Base-by-base conservation (phyloP, 1,284 basidiomycete genomes). In the Trichosporon asahii region DNA sequence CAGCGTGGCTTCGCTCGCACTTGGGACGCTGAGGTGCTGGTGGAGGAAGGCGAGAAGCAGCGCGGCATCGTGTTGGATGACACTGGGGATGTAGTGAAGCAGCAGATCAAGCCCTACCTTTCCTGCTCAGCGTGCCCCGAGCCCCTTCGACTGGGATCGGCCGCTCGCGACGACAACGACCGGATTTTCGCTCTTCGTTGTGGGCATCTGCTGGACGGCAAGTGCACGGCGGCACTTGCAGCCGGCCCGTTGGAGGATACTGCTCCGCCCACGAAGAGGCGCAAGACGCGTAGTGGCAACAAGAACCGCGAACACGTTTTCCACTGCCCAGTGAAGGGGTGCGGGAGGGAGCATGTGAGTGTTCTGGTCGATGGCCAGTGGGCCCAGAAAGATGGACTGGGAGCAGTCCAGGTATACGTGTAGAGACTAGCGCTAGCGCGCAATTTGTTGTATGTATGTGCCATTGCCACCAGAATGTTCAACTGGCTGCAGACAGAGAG, bases 151-250 rank as follows among this genome's bases (percentile, higher is more conserved):
- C 64, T 81, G 0, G 79, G 79, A 1, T 67, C 76, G 37, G 79
- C 76, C 0, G 77, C 79, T 37, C 71, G 74, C 18, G 71, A 73
- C 5, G 69, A 75, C 1, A 76, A 73, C 6, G 82, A 83, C 69
- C 67, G 77, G 29, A 76, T 84, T 6, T 83, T 78, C 76, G 76
- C 76, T 0, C 73, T 84, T 9, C 75, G 79, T 46, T 84, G 84
- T 63, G 84, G 84, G 0, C 83, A 85, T 68, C 60, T 84, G 23
- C 67, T 85, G 25, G 81, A 84, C 73, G 57, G 57, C 57, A 61
- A n/a, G 57, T 61, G 57, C 57, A 33, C 33, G 57, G 27, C 77
- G 82, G 68, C 75, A 70, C 63, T 85, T 72, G 82, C 12, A 61
- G 76, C 35, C 55, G 25, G 64, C 6, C 65, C 53, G 4, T 31